phyloP scores from a whole-genome alignment of 225 moss, liverwort and hornwort species.

The Asterella californica region DNA sequence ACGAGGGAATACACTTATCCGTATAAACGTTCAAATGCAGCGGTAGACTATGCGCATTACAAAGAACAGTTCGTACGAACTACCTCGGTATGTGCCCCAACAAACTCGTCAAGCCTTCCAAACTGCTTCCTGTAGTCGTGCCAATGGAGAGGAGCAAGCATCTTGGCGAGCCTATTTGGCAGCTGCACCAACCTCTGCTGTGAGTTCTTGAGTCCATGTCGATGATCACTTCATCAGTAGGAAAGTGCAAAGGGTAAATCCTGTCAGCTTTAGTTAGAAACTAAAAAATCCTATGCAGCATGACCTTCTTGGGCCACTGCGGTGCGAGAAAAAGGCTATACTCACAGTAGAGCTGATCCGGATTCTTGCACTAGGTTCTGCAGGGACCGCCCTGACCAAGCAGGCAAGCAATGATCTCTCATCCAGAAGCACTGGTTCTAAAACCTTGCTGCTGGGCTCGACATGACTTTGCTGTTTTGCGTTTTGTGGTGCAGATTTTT shows the following conservation, averaged over 20 bases:
- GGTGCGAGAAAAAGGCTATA: conserved; percentile 12
- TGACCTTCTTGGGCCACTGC: background rate
- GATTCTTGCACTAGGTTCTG: conserved; percentile 74
- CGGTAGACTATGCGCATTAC: background rate
- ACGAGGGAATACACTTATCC: background rate
- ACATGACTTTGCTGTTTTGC: conserved; percentile 38
- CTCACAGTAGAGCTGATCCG: conserved; percentile 86
- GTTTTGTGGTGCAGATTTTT: conserved; percentile 35
- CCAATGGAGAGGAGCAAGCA: conserved; percentile 97
- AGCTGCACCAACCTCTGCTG: conserved; percentile 45
- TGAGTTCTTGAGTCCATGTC: background rate
- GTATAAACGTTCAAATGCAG: background rate
- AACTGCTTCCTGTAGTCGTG: conserved; percentile 89
- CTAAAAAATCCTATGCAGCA: background rate
- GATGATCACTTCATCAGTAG: background rate
- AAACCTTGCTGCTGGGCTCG: conserved; percentile 46
- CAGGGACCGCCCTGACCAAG: conserved; percentile 72
- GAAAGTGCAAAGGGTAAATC: background rate
- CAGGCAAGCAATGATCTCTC: conserved; percentile 84
- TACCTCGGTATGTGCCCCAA: conserved; percentile 84
- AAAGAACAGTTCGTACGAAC: background rate
- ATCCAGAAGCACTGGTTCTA: conserved; percentile 71
- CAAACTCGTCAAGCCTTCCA: conserved; percentile 94
- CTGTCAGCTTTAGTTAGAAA: background rate
- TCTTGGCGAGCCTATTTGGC: conserved; percentile 89